phyloP scores from a whole-genome alignment of 2,329 filamentous ascomycete species.

The Colletotrichum lentis region DNA sequence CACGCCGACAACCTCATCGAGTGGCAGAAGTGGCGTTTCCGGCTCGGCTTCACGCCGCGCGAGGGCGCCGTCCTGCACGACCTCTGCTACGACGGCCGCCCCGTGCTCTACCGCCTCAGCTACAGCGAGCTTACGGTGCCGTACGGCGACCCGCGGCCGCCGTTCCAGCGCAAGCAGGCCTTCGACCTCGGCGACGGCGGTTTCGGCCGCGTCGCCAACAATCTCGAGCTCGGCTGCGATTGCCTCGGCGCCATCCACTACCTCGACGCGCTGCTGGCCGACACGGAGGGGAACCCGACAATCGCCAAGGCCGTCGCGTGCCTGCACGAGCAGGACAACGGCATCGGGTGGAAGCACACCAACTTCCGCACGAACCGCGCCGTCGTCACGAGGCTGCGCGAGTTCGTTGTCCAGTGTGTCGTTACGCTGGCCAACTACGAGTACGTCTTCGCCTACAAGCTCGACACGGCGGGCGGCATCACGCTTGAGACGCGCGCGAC shows the following conservation, averaged over 20 bases:
- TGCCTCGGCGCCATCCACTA: slow-evolving; percentile 73
- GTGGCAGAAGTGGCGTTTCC: slow-evolving; percentile 76
- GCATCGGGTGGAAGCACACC: slow-evolving; percentile 76
- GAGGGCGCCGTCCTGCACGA: slow-evolving; percentile 78
- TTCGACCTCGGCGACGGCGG: slow-evolving; percentile 78
- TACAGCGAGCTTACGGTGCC: slow-evolving; percentile 76
- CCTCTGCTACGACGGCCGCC: slow-evolving; percentile 70
- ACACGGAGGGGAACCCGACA: slow-evolving; percentile 61
- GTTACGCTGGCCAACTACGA: slow-evolving; percentile 77
- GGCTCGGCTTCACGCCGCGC: slow-evolving; percentile 73
- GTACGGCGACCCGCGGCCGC: slow-evolving; percentile 71
- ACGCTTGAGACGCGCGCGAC: slow-evolving; percentile 71
- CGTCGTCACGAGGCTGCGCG: slow-evolving; percentile 66
- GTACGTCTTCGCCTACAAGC: slow-evolving; percentile 62
- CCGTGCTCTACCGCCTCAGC: slow-evolving; percentile 71
- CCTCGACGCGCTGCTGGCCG: slow-evolving; percentile 65
- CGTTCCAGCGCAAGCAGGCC: slow-evolving; percentile 74
- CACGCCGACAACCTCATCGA: slow-evolving; percentile 57
- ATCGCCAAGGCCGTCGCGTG: slow-evolving; percentile 68
- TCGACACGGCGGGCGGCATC: slow-evolving; percentile 70
- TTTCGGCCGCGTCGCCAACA: slow-evolving; percentile 72
- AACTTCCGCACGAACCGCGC: slow-evolving; percentile 72
- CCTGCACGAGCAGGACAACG: slow-evolving; percentile 75
- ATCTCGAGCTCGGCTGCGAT: slow-evolving; percentile 73
- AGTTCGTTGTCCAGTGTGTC: slow-evolving; percentile 73